phyloP scores from a whole-genome alignment of 163 green algal species.

The Scenedesmus sp. region DNA sequence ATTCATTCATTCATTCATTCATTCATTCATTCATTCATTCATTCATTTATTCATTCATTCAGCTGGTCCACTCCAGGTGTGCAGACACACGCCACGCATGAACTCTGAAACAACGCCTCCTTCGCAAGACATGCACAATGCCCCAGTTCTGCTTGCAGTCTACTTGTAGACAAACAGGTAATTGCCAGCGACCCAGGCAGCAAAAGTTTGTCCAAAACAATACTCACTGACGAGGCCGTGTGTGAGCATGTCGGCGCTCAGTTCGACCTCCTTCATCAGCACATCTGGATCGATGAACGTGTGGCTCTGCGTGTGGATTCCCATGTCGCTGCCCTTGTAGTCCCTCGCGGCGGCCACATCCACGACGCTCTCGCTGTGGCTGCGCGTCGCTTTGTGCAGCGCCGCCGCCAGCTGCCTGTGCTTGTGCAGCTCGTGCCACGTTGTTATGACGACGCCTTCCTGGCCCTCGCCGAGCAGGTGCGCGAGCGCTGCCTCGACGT shows the following conservation, averaged over 20 bases:
- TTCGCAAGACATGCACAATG: too few relatives aligned
- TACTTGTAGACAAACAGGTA: too few relatives aligned
- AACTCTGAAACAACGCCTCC: too few relatives aligned
- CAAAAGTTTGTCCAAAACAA: too few relatives aligned
- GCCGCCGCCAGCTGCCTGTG: slow-evolving; percentile 56
- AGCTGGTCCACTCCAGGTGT: too few relatives aligned
- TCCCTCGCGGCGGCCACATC: slow-evolving; percentile 20
- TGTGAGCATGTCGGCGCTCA: slow-evolving; percentile 55
- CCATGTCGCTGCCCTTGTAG: slow-evolving; percentile 13
- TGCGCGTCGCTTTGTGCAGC: slow-evolving; percentile 56
- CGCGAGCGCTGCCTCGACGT: slow-evolving; percentile 25
- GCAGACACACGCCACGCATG: too few relatives aligned
- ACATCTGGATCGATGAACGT: slow-evolving; percentile 54
- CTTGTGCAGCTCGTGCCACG: slow-evolving; percentile 49
- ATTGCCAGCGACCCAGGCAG: too few relatives aligned
- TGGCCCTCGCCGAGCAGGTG: slow-evolving; percentile 41
- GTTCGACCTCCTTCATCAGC: slow-evolving; percentile 56
- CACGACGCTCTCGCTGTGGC: slow-evolving; percentile 47
- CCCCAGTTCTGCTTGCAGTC: too few relatives aligned
- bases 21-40: too few relatives aligned
- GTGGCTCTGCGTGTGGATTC: slow-evolving; percentile 46
- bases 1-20: too few relatives aligned
- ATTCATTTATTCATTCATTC: too few relatives aligned
- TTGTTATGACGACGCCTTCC: slow-evolving; percentile 50
- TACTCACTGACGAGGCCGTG: slow-evolving; percentile 56